A percentile compares a stretch with the other conserved stretches of the same genome.
Conservation (phyloP, 23 red algal species). For the Cyanidium caldarium region DNA sequence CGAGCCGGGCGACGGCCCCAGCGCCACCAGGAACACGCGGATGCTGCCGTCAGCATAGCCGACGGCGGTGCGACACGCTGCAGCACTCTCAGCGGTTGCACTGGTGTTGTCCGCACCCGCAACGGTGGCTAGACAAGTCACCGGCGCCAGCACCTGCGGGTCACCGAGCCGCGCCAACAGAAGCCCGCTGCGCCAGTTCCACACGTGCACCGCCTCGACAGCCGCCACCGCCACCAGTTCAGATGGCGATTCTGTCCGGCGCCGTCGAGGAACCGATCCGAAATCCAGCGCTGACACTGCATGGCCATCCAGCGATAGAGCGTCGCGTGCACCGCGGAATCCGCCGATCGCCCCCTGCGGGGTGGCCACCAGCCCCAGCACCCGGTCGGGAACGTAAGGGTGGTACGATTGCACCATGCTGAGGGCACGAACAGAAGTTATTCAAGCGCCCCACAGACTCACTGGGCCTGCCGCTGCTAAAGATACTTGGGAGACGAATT, state of each 20-base stretch:
- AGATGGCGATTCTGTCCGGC: not conserved
- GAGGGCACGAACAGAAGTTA: too few relatives aligned
- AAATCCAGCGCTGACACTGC: too few relatives aligned
- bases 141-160: not conserved
- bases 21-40: slow-evolving; percentile 23
- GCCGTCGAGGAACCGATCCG: too few relatives aligned
- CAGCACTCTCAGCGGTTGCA: slow-evolving; percentile 10
- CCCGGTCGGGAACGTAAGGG: too few relatives aligned
- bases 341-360: too few relatives aligned
- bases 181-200: slow-evolving; percentile 25
- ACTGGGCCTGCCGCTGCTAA: too few relatives aligned
- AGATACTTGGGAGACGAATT: too few relatives aligned
- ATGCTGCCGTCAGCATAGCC: slow-evolving; percentile 64
- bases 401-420: too few relatives aligned
- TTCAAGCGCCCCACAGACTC: too few relatives aligned
- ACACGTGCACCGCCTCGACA: slow-evolving; percentile 31
- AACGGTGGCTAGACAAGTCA: slow-evolving; percentile 3
- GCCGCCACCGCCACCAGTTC: slow-evolving; percentile 22
- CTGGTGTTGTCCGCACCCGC: slow-evolving; percentile 15
- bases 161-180: slow-evolving; percentile 22
- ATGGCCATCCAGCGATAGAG: too few relatives aligned
- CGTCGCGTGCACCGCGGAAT: too few relatives aligned
- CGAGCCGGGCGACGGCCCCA: slow-evolving; percentile 12
- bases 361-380: not conserved
- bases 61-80: slow-evolving; percentile 18